Percentiles rank a stretch among this genome's conserved stretches.
Evolutionary conservation across 176 grass and related monocot species (phyloP).

Genomic region (Bolboschoenus planiculmis): DNA sequence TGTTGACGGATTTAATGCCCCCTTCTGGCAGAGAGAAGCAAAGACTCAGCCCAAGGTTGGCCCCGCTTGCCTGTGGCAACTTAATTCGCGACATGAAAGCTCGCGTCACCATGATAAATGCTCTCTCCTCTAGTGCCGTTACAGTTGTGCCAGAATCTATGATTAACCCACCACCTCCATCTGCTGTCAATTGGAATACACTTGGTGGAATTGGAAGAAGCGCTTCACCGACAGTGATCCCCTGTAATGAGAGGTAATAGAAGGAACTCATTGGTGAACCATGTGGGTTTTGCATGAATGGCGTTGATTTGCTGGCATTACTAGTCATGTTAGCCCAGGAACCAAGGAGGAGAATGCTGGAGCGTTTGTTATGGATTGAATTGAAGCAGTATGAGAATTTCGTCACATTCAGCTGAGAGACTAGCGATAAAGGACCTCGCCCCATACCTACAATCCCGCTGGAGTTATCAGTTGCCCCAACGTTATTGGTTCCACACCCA

Average conservation of each 20-base stretch:
- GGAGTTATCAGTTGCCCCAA: constrained; percentile 26
- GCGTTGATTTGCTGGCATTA: constrained; percentile 29
- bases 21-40: constrained; percentile 31
- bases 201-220: constrained; percentile 21
- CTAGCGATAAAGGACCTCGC: constrained; percentile 32
- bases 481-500: constrained; percentile 45
- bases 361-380: constrained; percentile 9
- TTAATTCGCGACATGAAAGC: constrained; percentile 29
- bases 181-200: constrained; percentile 25
- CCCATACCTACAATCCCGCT: constrained; percentile 42
- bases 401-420: constrained; percentile 38
- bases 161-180: constrained; percentile 37
- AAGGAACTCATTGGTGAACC: constrained; percentile 1
- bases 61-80: constrained; percentile 18
- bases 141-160: constrained; percentile 52
- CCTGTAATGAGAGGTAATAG: constrained; percentile 59
- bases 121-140: constrained; percentile 31
- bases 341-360: constrained; percentile 42
- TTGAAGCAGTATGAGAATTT: constrained; percentile 61
- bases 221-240: constrained; percentile 31
- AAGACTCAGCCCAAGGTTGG: constrained; percentile 31
- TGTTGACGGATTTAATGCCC: neutral
- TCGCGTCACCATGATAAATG: constrained; percentile 28
- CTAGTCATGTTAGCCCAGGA: constrained; percentile 30
- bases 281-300: constrained; percentile 29